Conservation (phyloP, 352 stramenopile species). For the Globisporangium barbulae region DNA sequence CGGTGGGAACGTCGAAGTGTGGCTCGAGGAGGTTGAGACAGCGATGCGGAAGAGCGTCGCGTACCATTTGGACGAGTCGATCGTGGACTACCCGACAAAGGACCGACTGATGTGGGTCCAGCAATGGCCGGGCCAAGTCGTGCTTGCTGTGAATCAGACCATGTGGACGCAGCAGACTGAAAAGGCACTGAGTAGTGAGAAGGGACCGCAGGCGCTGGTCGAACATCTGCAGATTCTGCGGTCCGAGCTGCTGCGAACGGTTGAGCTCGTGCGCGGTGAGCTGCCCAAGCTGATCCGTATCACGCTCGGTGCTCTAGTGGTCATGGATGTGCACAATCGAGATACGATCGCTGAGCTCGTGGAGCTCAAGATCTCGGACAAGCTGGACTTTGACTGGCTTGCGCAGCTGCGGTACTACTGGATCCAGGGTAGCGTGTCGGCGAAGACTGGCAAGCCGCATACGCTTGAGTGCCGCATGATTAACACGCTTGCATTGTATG, state of each 20-base stretch:
- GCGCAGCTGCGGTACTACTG: slow-evolving; percentile 93
- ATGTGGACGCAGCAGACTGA: slow-evolving; percentile 90
- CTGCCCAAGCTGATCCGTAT: slow-evolving; percentile 92
- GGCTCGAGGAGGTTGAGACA: slow-evolving; percentile 81
- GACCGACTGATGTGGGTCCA: slow-evolving; percentile 90
- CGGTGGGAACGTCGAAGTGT: slow-evolving; percentile 92
- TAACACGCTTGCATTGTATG: slow-evolving; percentile 90
- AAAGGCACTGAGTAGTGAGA: slow-evolving; percentile 37
- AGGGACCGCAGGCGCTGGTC: slow-evolving; percentile 40
- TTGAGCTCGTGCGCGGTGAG: slow-evolving; percentile 91
- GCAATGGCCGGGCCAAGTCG: slow-evolving; percentile 91
- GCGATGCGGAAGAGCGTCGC: slow-evolving; percentile 86
- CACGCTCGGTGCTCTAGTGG: slow-evolving; percentile 89
- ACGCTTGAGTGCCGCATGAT: slow-evolving; percentile 91
- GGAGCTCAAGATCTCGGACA: slow-evolving; percentile 68
- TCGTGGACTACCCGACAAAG: slow-evolving; percentile 85
- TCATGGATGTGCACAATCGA: slow-evolving; percentile 96
- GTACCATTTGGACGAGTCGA: slow-evolving; percentile 76
- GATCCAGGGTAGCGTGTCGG: slow-evolving; percentile 74
- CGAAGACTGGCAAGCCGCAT: slow-evolving; percentile 85
- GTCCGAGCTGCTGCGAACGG: slow-evolving; percentile 83
- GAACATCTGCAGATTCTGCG: slow-evolving; percentile 66
- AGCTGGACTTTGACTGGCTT: slow-evolving; percentile 93
- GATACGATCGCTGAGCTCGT: slow-evolving; percentile 92
- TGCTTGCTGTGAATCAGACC: slow-evolving; percentile 91